Base-by-base conservation (phyloP, 1,284 basidiomycete genomes). In the Porogramme epimiltina region DNA sequence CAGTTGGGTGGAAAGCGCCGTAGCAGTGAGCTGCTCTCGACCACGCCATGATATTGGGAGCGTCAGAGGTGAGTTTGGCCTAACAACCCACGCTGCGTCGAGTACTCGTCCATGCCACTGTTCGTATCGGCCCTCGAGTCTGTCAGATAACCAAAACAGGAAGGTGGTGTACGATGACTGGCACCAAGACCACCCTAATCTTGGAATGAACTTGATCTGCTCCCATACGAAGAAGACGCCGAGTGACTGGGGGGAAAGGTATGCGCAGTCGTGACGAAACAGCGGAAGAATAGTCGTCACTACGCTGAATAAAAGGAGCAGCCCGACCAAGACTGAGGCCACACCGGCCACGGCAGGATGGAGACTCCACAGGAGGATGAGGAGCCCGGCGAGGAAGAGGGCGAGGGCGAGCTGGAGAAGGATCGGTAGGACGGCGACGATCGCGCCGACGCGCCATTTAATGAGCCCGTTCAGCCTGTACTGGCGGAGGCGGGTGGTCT, bases 321-420 rank as follows among this genome's bases (percentile, higher is more conserved):
- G 1, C 36, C 34, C 43, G 8, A 54, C 31, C 18, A 55, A 40
- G 25, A 19, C 39, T 15, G 34, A 41, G 1, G 45, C 37, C 10
- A 49, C 45, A 10, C 23, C 2, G 34, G 54, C 45, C 3, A 56
- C 55, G 8, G 33, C 39, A 10, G 20, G 19, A 31, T 52, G 40
- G 19, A 56, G 31, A 4, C 45, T 16, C 49, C 47, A 55, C 25
- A 54, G 24, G 13, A 52, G 44, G 9, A 46, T 18, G 46, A 52
- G 40, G 6, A 58, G 28, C 1, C 70, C 70, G 2, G 52, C 55
- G 19, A 70, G 62, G 56, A 70, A 72, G 4, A 70, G 58, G 6
- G 62, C 46, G 3, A 70, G 52, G 0, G 69, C 59, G 15, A 62
- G 39, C 41, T 70, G 64, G 15, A 70, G 56, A 9, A 70, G 54